Evolutionary conservation across 2,329 filamentous ascomycete genomes (phyloP), one percentile per base, ranked within the genome.

Genomic region (Stagonosporopsis vannaccii): DNA sequence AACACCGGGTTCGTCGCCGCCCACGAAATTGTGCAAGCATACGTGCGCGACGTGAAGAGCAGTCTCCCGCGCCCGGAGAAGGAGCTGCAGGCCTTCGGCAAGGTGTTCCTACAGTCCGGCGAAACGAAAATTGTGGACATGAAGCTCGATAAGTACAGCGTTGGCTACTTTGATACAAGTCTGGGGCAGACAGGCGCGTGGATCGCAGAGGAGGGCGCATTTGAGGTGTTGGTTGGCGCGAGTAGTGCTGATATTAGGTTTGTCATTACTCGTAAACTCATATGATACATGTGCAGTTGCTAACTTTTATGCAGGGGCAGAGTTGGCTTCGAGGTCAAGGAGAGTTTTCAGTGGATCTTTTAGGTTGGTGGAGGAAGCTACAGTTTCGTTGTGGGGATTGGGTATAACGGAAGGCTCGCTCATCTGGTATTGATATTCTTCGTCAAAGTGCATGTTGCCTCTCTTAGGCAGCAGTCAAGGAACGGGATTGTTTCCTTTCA

Each of bases 291-390:
- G 15, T 3, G 40, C 23, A 11, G 13, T 6, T 22, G 36, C 63
- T 69, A 62, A 74, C 45, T 13, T 23, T 7, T 7, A 9, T 20
- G 8, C 35, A 87, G 84, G 64, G 76, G 77, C 54, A 78, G 74
- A 39, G 68, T 78, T 5, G 76, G 76, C 13, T 89, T 90, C 59
- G 81, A 85, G 48, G 86, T 89, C 36, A 78, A 83, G 67, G 82
- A 89, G 66, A 84, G 85, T 5, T 89, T 89, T 68, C 87, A 82
- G 22, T 89, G 87, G 87, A 78, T 86, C 7, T 88, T 87, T 62
- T 88, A 48, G 30, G 19, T 7, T 3, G 17, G n/a, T 11, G 6
- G 2, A 17, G 30, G 17, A 26, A 6, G 23, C 2, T 6, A 13
- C 23, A 20, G 6, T 13, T 17, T 4, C 2, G 13, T 32, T 22